Base-by-base conservation (phyloP, 176 grass and related monocot genomes). In the Thinopyrum elongatum region DNA sequence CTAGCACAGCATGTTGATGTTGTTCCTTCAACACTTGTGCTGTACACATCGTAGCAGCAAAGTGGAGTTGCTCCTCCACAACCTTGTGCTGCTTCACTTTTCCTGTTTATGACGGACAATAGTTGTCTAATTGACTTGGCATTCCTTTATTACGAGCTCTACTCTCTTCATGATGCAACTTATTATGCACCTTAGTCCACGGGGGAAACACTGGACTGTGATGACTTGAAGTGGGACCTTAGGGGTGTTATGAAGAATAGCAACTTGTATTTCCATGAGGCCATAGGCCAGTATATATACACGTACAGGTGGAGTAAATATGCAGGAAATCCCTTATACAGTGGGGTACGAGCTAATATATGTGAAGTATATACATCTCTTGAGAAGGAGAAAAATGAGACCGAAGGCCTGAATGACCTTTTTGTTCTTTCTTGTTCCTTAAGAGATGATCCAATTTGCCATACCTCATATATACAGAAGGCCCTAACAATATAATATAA, bases 151-250 rank as follows among this genome's bases (percentile, higher is more conserved):
- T 38, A 89, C 10, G 35, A 7, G 7, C 47, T 61, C 38, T 63
- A 64, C 55, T 33, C 6, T 85, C 55, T 35, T 88, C 30, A 86
- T 76, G 11, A 15, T 80, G 59, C 85, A 83, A 70, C 81, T 19
- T 72, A 25, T 59, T 27, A 72, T 58, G 67, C 53, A 22, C 33
- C n/a, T 72, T 83, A 73, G 31, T 83, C 69, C 22, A 41, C 26
- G 8, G 49, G 79, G 1, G 6, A 72, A 72, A 38, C 33, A 28
- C 14, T 36, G 47, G 12, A 55, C 21, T 70, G 46, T 82, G 65
- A 82, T 36, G 29, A 2, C 65, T 82, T 70, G 47, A 82, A 82
- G 66, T 46, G 41, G 28, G 53, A 35, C 13, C 47, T 71, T 82
- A 81, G 19, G 55, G 55, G 55, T 58, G 55, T 58, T 58, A 58